These are phyloP conservation scores for Ophiostoma himal-ulmi DNA, from an alignment of 2,329 filamentous ascomycete genomes.

Conservation along the genomic window DNA sequence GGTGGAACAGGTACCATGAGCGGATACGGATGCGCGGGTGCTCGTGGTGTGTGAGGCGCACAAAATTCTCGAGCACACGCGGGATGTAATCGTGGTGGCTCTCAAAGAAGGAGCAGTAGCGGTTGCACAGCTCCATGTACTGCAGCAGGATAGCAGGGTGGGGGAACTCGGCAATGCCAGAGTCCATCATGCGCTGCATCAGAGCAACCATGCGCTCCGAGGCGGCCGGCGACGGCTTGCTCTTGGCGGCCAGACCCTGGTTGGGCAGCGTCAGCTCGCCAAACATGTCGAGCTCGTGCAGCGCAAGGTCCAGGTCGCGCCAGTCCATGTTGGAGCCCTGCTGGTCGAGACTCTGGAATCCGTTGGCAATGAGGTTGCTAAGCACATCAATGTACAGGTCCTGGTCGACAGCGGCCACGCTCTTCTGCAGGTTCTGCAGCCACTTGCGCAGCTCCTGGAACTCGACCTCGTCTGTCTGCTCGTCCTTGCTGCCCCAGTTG, in stretches of 20 bases:
- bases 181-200: constrained; percentile 94
- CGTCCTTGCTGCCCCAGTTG: constrained; percentile 87
- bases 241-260: constrained; percentile 80
- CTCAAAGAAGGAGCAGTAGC: constrained; percentile 91
- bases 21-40: constrained; percentile 81
- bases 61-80: constrained; percentile 83
- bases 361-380: constrained; percentile 79
- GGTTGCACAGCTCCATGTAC: constrained; percentile 97
- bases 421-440: constrained; percentile 86
- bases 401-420: constrained; percentile 84
- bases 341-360: constrained; percentile 73
- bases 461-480: constrained; percentile 93
- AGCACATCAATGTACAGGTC: constrained; percentile 80
- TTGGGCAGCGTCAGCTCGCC: constrained; percentile 89
- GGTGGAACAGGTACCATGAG: constrained; percentile 95
- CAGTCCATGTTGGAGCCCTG: constrained; percentile 75
- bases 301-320: constrained; percentile 87
- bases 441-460: constrained; percentile 91
- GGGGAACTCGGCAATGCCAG: constrained; percentile 74
- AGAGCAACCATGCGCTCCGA: constrained; percentile 79
- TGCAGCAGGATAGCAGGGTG: constrained; percentile 91
- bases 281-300: constrained; percentile 94
- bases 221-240: constrained; percentile 70
- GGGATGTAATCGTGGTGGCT: constrained; percentile 74
- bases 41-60: constrained; percentile 80